A percentile compares a stretch with the other conserved stretches of the same genome.
Conservation (phyloP, 2,329 filamentous ascomycete genomes). For the Fusarium multiceps region DNA sequence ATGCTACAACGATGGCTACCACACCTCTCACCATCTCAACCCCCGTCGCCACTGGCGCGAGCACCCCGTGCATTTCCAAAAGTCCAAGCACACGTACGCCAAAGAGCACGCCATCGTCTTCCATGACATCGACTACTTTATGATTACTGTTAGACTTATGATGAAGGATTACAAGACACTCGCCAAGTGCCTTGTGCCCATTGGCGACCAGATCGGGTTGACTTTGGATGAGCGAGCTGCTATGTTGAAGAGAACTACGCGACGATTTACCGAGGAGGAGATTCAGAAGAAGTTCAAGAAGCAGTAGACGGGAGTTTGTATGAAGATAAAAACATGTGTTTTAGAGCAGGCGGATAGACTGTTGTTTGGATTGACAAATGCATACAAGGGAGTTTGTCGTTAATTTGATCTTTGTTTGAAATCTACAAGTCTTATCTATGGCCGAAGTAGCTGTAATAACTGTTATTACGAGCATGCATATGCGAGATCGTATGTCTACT, state of each 20-base stretch:
- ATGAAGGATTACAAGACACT: constrained; percentile 77
- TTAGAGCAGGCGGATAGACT: neutral
- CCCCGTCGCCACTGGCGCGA: constrained; percentile 84
- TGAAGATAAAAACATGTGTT: neutral
- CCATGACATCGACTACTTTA: constrained; percentile 83
- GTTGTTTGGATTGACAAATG: neutral
- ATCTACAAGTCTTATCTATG: neutral
- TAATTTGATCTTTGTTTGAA: neutral
- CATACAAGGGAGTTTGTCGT: constrained; percentile 6
- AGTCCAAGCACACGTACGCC: constrained; percentile 74
- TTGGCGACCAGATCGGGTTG: constrained; percentile 77
- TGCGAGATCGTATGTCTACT: neutral
- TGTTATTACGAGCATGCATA: neutral
- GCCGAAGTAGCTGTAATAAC: neutral
- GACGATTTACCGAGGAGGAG: constrained; percentile 42
- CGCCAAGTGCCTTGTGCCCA: constrained; percentile 77
- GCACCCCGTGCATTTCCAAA: constrained; percentile 78
- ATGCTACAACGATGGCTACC: constrained; percentile 86
- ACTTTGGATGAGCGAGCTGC: constrained; percentile 58
- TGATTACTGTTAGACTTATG: constrained; percentile 76
- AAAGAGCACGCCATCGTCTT: constrained; percentile 78
- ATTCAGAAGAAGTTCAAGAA: constrained; percentile 40
- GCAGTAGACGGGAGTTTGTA: neutral
- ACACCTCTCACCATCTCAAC: constrained; percentile 84
- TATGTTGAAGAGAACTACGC: constrained; percentile 40